Base-by-base conservation (phyloP, 345 rosid species). In the Firmiana major region DNA sequence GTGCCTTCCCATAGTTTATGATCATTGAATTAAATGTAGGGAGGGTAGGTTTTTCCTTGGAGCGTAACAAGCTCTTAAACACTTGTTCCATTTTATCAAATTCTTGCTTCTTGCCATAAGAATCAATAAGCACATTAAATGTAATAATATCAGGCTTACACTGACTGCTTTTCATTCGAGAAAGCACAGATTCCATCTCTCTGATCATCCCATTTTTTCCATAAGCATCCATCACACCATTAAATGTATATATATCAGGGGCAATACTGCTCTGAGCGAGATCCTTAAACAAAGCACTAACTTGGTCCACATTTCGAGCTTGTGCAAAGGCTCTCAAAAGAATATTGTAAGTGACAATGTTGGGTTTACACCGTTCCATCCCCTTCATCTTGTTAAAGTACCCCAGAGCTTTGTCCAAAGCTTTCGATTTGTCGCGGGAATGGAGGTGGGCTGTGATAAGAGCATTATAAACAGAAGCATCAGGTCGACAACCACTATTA, bases 21-120 rank as follows among this genome's bases (percentile, higher is more conserved):
- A 95, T 93, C 98, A 95, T 92, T 7, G 97, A 93, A 82, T 95
- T 91, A 82, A 91, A 95, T 17, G 97, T 89, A 55, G 97, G 92
- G 78, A 91, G 73, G 11, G 97, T 90, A 0, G 98, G 98, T 73
- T 85, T 93, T 86, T 89, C 96, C 86, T 92, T 92, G 43, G 98
- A 92, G 40, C 80, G 87, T 79, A 90, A 19, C 76, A 93, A 84
- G 84, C 97, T 92, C 89, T 87, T 86, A 77, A 89, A 95, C 31
- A 91, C 92, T 84, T 89, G 94, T 72, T 95, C 99, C 99, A 95
- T 95, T 89, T 95, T 95, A 60, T 90, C 94, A 85, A 95, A 93
- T 63, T 87, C 89, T 81, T 90, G 96, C 85, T 85, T 89, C 87
- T 87, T 95, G 55, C 97, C 97, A 71, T 95, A 92, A 0, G 96